Base-by-base conservation (phyloP, 2,329 filamentous ascomycete species). In the Remersonia thermophila region DNA sequence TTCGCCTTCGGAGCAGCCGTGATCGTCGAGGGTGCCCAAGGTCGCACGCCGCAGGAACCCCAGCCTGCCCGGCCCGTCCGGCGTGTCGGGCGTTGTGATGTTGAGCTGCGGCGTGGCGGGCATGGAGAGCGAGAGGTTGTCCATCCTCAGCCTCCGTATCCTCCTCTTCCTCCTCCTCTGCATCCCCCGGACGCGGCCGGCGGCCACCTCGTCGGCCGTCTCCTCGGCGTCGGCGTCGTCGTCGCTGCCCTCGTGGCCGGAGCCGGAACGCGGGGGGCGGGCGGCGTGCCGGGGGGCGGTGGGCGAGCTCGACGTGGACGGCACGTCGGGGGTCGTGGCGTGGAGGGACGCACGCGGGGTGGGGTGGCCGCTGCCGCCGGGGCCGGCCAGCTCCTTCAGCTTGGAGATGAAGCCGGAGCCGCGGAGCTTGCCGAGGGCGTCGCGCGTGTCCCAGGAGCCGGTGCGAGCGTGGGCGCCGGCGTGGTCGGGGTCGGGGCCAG, bases 151-250 rank as follows among this genome's bases (percentile, higher is more conserved):
- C 54, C 67, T 67, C 27, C 65, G 71, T 46, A 76, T 65, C 42
- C 71, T 68, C 47, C 67, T 77, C 45, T 74, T 71, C 56, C 77
- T 78, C 56, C 70, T 77, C 57, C 44, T 45, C 32, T 72, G 82
- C 23, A 12, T 14, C 7, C 65, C 65, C 43, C 69, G 71, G 2
- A 57, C 49, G 18, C 58, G 51, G 35, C 65, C 62, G 11, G 60
- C 53, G n/a, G 58, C 50, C 13, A 68, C 69, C 52, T 94, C 87
- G 35, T 86, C 84, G 0, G 78, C 83, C 30, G 85, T 93, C 53
- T 91, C 84, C 54, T 93, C 87, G 2, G 80, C 83, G 55, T 91
- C 84, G 1, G 81, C 78, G 51, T 82, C 79, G 11, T 67, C 75
- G 55, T 87, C 83, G 54, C 77, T 83, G 14, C 73, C 76, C 43